Evolutionary conservation across 306 rosid genomes (phyloP), one percentile per base, ranked within the genome.

Genomic region (Myrica gale): DNA sequence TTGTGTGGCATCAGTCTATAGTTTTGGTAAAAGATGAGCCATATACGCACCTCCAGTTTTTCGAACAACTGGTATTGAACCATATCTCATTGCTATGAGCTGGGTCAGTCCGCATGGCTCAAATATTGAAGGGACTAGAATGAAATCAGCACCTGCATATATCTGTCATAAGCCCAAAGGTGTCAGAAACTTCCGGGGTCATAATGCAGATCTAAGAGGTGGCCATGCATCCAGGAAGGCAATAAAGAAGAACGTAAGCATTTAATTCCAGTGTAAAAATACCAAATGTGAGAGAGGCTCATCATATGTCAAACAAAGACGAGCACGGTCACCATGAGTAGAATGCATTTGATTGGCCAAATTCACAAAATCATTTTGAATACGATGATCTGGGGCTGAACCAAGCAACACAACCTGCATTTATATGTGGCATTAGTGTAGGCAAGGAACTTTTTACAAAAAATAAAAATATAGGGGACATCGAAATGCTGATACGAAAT

Each of bases 31-130:
- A 21, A 13, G 37, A 65, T 16, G 13, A 21, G 57, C 17, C 53
- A 68, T 54, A 53, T 54, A 62, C 83, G 43, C 65, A 88, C 89
- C 91, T 83, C 99, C 99, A 50, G 99, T 96, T 88, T 90, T 96
- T 68, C 99, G 91, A 82, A 96, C 99, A 82, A 96, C 85, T 26
- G 99, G 92, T 74, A 96, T 86, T 48, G 98, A 90, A 76, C 99
- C 99, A 15, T 90, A 96, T 96, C 99, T 96, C 99, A 96, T 96
- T 57, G 99, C 98, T 45, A 74, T 84, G 81, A 96, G 99, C 81
- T 96, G 99, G 66, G 99, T 92, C 69, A 96, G 90, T 82, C 99
- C 99, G 75, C 99, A 96, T 50, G 99, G 99, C 88, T 96, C 99
- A 84, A 96, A 96, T 50, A 96, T 89, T 79, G 99, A 96, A 81